Evolutionary conservation across 2,329 filamentous ascomycete genomes (phyloP), one percentile per base, ranked within the genome.

Genomic region (Xylariaceae sp.): DNA sequence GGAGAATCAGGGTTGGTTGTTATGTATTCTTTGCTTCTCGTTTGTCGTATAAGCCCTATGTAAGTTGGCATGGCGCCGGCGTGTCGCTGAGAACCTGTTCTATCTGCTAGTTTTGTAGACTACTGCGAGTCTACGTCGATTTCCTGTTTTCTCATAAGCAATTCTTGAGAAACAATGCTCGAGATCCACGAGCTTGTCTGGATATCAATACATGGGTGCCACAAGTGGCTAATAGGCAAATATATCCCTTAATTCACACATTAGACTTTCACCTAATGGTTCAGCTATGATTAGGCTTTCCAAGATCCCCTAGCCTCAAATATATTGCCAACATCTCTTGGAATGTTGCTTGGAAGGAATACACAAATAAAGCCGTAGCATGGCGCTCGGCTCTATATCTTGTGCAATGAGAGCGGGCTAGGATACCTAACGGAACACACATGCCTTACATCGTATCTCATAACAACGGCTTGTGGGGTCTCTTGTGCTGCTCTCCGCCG

Each of bases 111-210:
- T 56, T 46, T 48, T 52, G 57, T 55, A 57, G 53, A 52, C 59
- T 62, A 61, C 61, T 64, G 61, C 61, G 52, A 53, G 52, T 46
- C 26, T 58, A 53, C 48, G 56, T 52, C 60, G 53, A 44, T 61
- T 61, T 60, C 47, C 57, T 52, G 50, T 50, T 55, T 54, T 57
- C 54, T 56, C 32, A 37, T 37, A 37, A 37, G 32, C 32, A 37
- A 37, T 37, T 37, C 47, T 32, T 41, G 23, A 50, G 43, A 29
- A 40, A 26, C 18, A n/a, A 44, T 42, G 47, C 47, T 40, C 52
- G 20, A 46, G 20, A 29, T 50, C 23, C 14, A 37, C 32, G 32
- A 52, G 7, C 52, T 47, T 32, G 44, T 26, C 37, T 20, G 14
- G 43, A 37, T 37, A 37, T 10, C 32, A 37, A 37, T 37, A 37